Evolutionary conservation across 2,329 filamentous ascomycete genomes (phyloP).

Genomic region (Apiospora phragmitis): DNA sequence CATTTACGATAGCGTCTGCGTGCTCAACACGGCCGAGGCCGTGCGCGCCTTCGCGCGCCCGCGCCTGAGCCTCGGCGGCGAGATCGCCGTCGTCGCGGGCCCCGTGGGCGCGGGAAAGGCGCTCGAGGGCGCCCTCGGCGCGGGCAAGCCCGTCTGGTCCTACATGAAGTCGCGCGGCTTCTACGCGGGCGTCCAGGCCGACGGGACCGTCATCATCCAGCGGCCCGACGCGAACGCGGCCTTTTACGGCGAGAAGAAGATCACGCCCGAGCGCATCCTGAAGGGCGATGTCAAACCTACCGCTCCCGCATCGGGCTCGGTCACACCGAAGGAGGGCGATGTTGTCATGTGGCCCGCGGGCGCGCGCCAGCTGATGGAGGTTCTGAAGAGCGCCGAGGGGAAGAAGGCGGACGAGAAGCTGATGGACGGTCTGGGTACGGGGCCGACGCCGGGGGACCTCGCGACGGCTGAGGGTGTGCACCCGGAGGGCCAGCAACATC

Average conservation of each 20-base stretch:
- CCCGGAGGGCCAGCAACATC: background rate
- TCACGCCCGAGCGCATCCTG: slow-evolving; percentile 49
- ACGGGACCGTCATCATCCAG: slow-evolving; percentile 85
- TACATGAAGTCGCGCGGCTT: slow-evolving; percentile 90
- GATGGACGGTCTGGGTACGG: slow-evolving; percentile 20
- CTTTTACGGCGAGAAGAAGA: slow-evolving; percentile 71
- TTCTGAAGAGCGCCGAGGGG: slow-evolving; percentile 41
- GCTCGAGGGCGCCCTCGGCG: slow-evolving; percentile 62
- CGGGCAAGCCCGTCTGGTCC: slow-evolving; percentile 68
- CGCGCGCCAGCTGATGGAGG: slow-evolving; percentile 39
- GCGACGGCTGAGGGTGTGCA: slow-evolving; percentile 16
- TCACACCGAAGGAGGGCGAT: slow-evolving; percentile 27
- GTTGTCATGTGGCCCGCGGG: slow-evolving; percentile 40
- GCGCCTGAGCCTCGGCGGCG: slow-evolving; percentile 75
- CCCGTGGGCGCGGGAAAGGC: slow-evolving; percentile 71
- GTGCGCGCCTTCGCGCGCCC: slow-evolving; percentile 75
- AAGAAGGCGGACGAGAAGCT: slow-evolving; percentile 25
- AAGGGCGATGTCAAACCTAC: slow-evolving; percentile 39
- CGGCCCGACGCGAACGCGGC: slow-evolving; percentile 84
- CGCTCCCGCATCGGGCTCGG: slow-evolving; percentile 23
- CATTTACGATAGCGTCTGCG: slow-evolving; percentile 86
- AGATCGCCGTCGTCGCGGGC: slow-evolving; percentile 73
- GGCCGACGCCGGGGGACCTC: slow-evolving; percentile 28
- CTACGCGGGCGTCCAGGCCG: slow-evolving; percentile 83
- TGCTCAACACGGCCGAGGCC: slow-evolving; percentile 78